A percentile compares a stretch with the other conserved stretches of the same genome.
Evolutionary conservation across 176 grass and related monocot genomes (phyloP).

Genomic region (Calamus simplicifolius): DNA sequence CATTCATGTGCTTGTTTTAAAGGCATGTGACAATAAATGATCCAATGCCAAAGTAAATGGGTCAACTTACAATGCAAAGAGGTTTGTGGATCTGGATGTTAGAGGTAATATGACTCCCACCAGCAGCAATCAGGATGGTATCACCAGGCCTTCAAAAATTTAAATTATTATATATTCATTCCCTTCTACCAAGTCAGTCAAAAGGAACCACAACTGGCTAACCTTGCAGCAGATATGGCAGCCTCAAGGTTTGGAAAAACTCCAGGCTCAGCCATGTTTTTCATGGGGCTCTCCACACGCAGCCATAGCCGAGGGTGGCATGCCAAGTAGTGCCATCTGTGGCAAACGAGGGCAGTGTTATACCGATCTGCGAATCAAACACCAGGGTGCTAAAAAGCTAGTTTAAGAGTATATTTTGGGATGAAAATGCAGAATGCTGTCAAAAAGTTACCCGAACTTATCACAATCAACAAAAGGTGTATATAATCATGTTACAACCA

Average conservation of each 20-base stretch:
- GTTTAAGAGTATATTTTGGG: conserved; percentile 14
- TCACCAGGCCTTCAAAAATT: conserved; percentile 79
- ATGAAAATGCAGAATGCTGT: too few species aligned
- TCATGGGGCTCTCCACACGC: conserved; percentile 81
- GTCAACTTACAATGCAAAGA: conserved; percentile 86
- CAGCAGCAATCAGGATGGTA: conserved; percentile 80
- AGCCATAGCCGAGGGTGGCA: conserved; percentile 88
- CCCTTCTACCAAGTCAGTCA: neutral
- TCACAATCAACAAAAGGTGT: too few species aligned
- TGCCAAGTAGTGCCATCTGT: conserved; percentile 85
- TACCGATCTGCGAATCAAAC: conserved; percentile 94
- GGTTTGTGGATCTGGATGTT: conserved; percentile 96
- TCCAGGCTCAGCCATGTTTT: conserved; percentile 52
- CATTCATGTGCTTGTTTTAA: neutral
- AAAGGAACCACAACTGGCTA: conserved; percentile 3
- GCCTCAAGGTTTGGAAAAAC: conserved; percentile 71
- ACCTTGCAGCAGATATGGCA: conserved; percentile 93
- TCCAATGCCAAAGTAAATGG: conserved; percentile 7
- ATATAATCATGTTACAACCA: too few species aligned
- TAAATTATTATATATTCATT: conserved; percentile 9
- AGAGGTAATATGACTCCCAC: conserved; percentile 56
- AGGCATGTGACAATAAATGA: neutral
- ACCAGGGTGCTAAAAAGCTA: conserved; percentile 65
- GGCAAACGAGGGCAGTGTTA: conserved; percentile 98
- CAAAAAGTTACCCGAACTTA: too few species aligned